Conservation (phyloP, 345 rosid genomes). For the Gossypium herbaceum region DNA sequence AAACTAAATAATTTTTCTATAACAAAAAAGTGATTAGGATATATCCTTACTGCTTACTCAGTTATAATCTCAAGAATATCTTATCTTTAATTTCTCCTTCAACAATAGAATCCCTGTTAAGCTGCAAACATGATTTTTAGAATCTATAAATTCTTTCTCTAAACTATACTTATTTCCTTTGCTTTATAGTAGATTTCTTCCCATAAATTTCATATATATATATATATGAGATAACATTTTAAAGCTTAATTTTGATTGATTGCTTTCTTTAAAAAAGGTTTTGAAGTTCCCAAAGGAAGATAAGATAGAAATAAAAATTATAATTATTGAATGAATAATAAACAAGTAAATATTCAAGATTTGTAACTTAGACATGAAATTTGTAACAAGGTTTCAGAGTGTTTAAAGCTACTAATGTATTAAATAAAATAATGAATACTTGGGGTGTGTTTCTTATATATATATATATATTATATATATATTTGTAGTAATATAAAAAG, state of each 20-base stretch:
- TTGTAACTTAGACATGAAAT: no score
- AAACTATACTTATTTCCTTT: neutral
- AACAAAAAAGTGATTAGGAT: no score
- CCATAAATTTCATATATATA: neutral
- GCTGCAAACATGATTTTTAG: slow-evolving; percentile 32
- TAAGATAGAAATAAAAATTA: neutral
- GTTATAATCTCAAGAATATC: slow-evolving; percentile 11
- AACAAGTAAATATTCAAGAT: neutral
- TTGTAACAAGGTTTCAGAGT: no score
- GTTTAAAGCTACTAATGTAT: neutral
- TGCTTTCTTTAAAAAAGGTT: neutral
- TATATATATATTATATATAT: neutral
- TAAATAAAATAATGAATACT: neutral
- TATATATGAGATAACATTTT: neutral
- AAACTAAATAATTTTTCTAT: no score
- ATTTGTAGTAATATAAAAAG: slow-evolving; percentile 9
- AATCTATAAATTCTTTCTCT: neutral
- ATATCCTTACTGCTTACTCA: no score
- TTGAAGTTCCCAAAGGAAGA: neutral
- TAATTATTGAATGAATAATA: neutral
- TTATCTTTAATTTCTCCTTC: neutral
- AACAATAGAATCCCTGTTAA: slow-evolving; percentile 24
- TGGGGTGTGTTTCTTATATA: neutral
- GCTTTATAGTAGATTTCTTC: neutral
- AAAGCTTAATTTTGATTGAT: neutral